Conservation (phyloP, 2,329 filamentous ascomycete species). For the Venturia pyrina region DNA sequence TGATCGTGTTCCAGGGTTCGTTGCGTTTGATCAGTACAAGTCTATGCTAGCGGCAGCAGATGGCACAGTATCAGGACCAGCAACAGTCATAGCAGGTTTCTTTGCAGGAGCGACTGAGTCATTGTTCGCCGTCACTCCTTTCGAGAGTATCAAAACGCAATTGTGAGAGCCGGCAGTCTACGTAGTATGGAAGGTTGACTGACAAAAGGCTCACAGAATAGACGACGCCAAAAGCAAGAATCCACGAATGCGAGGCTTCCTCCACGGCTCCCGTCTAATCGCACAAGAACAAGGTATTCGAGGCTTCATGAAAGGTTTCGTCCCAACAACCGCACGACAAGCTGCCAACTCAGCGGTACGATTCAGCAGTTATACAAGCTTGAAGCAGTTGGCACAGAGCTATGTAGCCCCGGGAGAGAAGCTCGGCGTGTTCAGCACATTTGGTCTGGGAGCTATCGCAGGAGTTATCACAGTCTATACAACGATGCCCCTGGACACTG, state of each 20-base stretch:
- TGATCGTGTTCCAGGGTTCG: slow-evolving; percentile 52
- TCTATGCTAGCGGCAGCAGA: slow-evolving; percentile 67
- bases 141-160: slow-evolving; percentile 97
- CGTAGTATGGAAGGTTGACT: neutral
- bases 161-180: slow-evolving; percentile 34
- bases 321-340: slow-evolving; percentile 88
- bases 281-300: slow-evolving; percentile 75
- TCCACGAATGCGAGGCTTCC: slow-evolving; percentile 81
- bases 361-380: slow-evolving; percentile 81
- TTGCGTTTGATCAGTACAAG: slow-evolving; percentile 95
- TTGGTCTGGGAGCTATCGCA: slow-evolving; percentile 79
- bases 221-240: slow-evolving; percentile 84
- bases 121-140: slow-evolving; percentile 85
- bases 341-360: slow-evolving; percentile 88
- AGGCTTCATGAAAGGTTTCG: slow-evolving; percentile 95
- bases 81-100: slow-evolving; percentile 87
- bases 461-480: slow-evolving; percentile 79
- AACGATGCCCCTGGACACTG: slow-evolving; percentile 70
- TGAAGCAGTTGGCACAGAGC: slow-evolving; percentile 83
- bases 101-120: slow-evolving; percentile 92
- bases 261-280: slow-evolving; percentile 83
- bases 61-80: slow-evolving; percentile 80
- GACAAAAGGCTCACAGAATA: slow-evolving; percentile 46
- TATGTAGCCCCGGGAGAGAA: slow-evolving; percentile 95
- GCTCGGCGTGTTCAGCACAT: slow-evolving; percentile 76